These are phyloP conservation scores for Coemansia sp. DNA, from an alignment of 192 early-diverging fungal genomes.

Conservation along the genomic window DNA sequence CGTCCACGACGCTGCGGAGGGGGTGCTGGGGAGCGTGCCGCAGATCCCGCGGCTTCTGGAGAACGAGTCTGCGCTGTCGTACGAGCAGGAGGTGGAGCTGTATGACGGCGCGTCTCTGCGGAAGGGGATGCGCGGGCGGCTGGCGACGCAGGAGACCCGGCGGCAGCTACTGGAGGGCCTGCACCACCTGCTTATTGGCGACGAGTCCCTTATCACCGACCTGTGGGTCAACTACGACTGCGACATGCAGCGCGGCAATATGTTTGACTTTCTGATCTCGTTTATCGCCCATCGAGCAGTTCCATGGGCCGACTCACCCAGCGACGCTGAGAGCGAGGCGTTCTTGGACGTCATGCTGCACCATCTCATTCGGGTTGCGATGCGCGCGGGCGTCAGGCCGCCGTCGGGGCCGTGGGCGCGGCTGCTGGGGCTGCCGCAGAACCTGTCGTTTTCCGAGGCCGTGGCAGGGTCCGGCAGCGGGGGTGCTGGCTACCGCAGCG, in stretches of 20 bases:
- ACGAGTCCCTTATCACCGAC: constrained; percentile 73
- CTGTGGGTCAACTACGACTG: constrained; percentile 96
- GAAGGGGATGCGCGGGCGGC: constrained; percentile 32
- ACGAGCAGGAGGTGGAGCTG: constrained; percentile 37
- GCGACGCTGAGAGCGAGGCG: constrained; percentile 30
- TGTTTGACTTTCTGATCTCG: constrained; percentile 65
- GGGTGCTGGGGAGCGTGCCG: neutral
- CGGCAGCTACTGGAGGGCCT: constrained; percentile 77
- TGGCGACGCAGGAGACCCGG: constrained; percentile 71
- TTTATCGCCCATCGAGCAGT: constrained; percentile 37
- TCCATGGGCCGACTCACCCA: constrained; percentile 20
- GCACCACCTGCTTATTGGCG: constrained; percentile 55
- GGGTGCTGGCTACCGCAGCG: neutral
- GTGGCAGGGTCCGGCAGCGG: constrained; percentile 1
- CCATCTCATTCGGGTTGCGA: constrained; percentile 32
- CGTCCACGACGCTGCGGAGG: neutral
- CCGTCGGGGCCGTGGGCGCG: constrained; percentile 22
- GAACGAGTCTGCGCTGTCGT: constrained; percentile 14
- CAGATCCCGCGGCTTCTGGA: constrained; percentile 18
- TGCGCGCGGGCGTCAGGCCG: constrained; percentile 28
- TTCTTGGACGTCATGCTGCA: constrained; percentile 40
- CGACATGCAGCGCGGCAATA: constrained; percentile 69
- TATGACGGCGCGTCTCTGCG: constrained; percentile 31
- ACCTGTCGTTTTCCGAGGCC: neutral
- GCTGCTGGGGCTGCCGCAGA: constrained; percentile 21